Evolutionary conservation across 345 rosid genomes (phyloP).

Genomic region (Boechera stricta): DNA sequence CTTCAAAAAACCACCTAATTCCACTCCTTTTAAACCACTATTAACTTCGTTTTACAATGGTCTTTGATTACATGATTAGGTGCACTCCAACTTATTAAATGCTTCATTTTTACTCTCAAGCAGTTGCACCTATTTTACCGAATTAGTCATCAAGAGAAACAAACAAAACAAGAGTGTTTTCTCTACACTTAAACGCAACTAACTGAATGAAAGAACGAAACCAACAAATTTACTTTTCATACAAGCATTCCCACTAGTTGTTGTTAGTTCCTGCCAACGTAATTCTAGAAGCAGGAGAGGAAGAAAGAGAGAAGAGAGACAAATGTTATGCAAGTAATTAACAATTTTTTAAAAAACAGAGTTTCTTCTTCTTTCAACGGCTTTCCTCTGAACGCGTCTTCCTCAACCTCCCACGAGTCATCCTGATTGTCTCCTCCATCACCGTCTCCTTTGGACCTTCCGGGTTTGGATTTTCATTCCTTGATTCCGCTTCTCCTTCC

Average conservation of each 20-base stretch:
- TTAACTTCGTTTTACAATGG: not conserved
- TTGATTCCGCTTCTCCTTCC: slow-evolving; percentile 36
- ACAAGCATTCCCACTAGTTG: slow-evolving; percentile 31
- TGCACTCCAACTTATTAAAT: slow-evolving; percentile 3
- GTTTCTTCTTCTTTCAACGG: slow-evolving; percentile 33
- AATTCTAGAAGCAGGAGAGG: slow-evolving; percentile 20
- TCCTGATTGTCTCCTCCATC: slow-evolving; percentile 55
- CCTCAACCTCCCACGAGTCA: slow-evolving; percentile 59
- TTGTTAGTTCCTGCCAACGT: slow-evolving; percentile 27
- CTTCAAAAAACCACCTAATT: slow-evolving; percentile 16
- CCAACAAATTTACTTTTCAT: slow-evolving; percentile 36
- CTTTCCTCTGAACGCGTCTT: slow-evolving; percentile 54
- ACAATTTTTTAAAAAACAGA: not conserved
- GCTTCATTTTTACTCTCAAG: slow-evolving; percentile 40
- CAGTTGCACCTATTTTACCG: slow-evolving; percentile 25
- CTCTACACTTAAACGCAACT: slow-evolving; percentile 26
- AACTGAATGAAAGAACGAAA: slow-evolving; percentile 16
- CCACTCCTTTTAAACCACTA: not conserved
- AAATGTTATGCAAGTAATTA: slow-evolving; percentile 25
- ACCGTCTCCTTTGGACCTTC: slow-evolving; percentile 59
- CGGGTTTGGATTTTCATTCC: slow-evolving; percentile 44
- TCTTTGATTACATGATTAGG: slow-evolving; percentile 27
- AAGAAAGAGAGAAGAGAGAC: not conserved
- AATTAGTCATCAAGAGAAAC: not conserved
- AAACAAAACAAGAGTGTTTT: slow-evolving; percentile 25